Base-by-base conservation (phyloP, 768 basidiomycete genomes). In the Hydnomerulius pinastri region DNA sequence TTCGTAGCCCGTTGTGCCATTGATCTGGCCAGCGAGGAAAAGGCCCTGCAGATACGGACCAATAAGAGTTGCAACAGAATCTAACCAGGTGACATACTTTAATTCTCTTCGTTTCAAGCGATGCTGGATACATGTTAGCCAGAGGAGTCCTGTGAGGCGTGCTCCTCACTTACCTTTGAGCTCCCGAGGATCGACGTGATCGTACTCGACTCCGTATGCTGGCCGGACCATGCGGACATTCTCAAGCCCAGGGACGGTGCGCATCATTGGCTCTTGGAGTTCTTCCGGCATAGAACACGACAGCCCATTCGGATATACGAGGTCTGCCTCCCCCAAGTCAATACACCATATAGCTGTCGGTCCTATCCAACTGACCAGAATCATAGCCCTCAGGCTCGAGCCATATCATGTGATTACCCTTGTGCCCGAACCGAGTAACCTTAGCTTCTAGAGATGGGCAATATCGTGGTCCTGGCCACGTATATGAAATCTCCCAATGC, bases 131-230 rank as follows among this genome's bases (percentile, higher is more conserved):
- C 4, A 9, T 20, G 28, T 69, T 17, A 55, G 32, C 30, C 15
- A 4, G 11, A 4, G 15, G 12, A 25, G 10, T 13, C 15, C 2
- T 33, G 24, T 7, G 15, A 38, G 39, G 45, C 3, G 29, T n/a
- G 21, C 23, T 0, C 8, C 23, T 13, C 13, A 77, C 87, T 56
- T 55, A 90, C 90, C 72, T 25, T 72, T 73, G 30, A 96, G 77
- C 56, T 94, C 92, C 18, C 90, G 73, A 8, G 93, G 87, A 70
- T 96, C 92, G 10, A 96, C 77, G 61, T 91, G 85, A 62, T 96
- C 93, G 56, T 96, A 96, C 65, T 96, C 92, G 27, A 96, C 91
- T 2, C 93, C 93, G 70, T 95, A 96, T 0, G 91, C 93, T 1
- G 92, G 92, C 57, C 78, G 73, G 4, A 90, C 79, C 77, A 96